Evolutionary conservation across 148 eudicot genomes (phyloP).

Genomic region (Camellia sinensis): DNA sequence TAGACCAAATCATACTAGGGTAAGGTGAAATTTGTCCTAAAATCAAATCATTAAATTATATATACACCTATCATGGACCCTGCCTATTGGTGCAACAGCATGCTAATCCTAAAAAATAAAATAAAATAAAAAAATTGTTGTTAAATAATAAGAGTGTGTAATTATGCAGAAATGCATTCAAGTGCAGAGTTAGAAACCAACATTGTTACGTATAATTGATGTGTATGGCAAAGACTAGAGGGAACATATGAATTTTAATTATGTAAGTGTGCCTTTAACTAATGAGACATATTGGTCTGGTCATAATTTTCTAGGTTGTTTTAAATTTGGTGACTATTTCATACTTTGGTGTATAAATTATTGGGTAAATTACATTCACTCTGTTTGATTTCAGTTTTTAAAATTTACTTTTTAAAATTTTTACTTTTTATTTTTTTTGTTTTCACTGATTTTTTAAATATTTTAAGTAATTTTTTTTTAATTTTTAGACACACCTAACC

Average conservation of each 20-base stretch:
- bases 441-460: no score
- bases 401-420: no score
- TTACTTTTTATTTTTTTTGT: no score
- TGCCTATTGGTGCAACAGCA: slow-evolving; percentile 12
- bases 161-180: neutral
- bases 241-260: slow-evolving; percentile 17
- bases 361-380: no score
- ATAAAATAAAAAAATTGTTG: neutral
- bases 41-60: slow-evolving; percentile 6
- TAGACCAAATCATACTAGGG: no score
- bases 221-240: neutral
- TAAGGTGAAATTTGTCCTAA: no score
- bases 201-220: slow-evolving; percentile 13
- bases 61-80: neutral
- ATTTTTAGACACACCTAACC: no score
- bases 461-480: no score
- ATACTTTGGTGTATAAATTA: neutral
- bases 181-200: slow-evolving; percentile 20
- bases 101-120: neutral
- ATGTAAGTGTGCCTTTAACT: slow-evolving; percentile 21
- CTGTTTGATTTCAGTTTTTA: no score
- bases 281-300: slow-evolving; percentile 8
- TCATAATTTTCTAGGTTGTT: neutral
- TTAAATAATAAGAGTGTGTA: neutral
- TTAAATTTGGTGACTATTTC: neutral